Percentiles rank a stretch among this genome's conserved stretches.
Evolutionary conservation across 176 grass and related monocot genomes (phyloP).

Genomic region (Musa itinerans): DNA sequence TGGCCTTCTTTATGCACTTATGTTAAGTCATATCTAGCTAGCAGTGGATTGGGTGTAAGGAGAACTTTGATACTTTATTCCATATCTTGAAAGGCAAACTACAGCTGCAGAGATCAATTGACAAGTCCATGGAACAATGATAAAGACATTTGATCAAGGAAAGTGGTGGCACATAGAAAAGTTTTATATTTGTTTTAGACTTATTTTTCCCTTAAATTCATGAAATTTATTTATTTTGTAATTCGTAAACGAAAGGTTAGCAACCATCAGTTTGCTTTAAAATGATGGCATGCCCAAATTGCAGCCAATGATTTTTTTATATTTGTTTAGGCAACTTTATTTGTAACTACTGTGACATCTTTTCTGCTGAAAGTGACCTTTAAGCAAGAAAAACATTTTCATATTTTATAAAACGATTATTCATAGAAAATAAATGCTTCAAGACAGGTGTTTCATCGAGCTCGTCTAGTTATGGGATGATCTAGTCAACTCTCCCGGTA

Average conservation of each 20-base stretch:
- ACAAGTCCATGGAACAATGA: not conserved
- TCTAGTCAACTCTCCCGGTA: too few species aligned
- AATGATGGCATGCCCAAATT: not conserved
- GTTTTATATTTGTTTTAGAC: too few species aligned
- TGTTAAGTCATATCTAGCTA: not conserved
- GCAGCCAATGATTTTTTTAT: not conserved
- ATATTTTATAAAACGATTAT: not conserved
- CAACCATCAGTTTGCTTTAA: not conserved
- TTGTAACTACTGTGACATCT: not conserved
- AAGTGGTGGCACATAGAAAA: not conserved
- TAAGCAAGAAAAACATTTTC: not conserved
- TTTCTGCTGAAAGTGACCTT: not conserved
- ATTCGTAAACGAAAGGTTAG: not conserved
- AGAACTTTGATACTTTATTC: not conserved
- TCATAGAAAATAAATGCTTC: not conserved
- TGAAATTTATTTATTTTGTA: not conserved
- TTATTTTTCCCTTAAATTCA: not conserved
- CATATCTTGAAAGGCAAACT: constrained; percentile 1
- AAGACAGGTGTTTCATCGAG: not conserved
- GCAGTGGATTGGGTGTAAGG: not conserved
- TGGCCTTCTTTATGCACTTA: not conserved
- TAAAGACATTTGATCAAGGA: not conserved
- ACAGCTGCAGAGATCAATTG: not conserved
- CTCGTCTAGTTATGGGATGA: not conserved
- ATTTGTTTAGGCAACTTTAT: not conserved